Evolutionary conservation across 2,329 filamentous ascomycete species (phyloP).

Genomic region (Pseudogymnoascus sp.): DNA sequence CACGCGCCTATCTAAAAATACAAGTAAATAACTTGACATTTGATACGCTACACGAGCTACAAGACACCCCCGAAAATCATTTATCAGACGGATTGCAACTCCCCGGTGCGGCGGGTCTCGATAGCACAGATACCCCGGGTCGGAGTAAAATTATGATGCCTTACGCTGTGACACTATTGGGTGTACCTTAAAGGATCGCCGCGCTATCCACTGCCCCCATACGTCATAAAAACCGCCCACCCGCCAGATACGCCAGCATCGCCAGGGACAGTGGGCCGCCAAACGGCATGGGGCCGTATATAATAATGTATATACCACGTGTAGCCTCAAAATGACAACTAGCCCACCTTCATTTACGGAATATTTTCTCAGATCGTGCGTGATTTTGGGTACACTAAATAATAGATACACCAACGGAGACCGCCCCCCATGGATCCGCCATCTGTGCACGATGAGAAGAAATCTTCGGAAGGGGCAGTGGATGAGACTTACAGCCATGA

Average conservation of each 20-base stretch:
- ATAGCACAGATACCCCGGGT: neutral
- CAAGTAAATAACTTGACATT: neutral
- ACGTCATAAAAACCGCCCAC: neutral
- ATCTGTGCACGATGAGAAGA: conserved; percentile 1
- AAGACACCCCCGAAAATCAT: neutral
- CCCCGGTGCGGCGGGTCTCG: neutral
- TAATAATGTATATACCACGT: neutral
- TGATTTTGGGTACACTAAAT: neutral
- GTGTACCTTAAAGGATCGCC: neutral
- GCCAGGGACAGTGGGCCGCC: neutral
- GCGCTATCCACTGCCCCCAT: neutral
- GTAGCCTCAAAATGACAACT: neutral
- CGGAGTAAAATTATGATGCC: neutral
- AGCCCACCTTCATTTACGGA: neutral
- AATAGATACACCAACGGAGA: neutral
- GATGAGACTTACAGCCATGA: neutral
- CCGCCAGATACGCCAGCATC: neutral
- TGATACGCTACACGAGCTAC: neutral
- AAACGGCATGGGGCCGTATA: neutral
- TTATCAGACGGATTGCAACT: neutral
- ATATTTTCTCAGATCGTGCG: neutral
- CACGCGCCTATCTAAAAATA: neutral
- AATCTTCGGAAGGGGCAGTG: neutral
- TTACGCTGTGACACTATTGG: neutral
- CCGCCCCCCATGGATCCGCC: neutral